Evolutionary conservation across 208 protist genomes (phyloP), one percentile per base, ranked within the genome.

Genomic region (Angomonas deanei): DNA sequence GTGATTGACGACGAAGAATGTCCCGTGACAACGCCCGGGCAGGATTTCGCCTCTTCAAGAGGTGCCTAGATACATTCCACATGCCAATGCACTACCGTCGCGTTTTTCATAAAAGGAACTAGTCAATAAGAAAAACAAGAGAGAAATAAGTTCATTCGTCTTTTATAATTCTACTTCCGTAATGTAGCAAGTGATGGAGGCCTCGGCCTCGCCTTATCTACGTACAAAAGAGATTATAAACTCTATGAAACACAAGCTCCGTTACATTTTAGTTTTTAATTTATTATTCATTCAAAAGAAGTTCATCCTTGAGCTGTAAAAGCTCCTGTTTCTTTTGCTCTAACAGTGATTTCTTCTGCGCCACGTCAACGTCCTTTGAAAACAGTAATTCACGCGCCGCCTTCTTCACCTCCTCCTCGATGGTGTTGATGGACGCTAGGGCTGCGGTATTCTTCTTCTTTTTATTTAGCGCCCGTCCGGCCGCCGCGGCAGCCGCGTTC

Each of bases 381-480:
- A 65, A 74, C 26, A 88, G 59, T 11, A 84, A 56, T 42, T 73
- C 74, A 0, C 58, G 31, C 2, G 71, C 66, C 13, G 66, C 59
- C 19, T 53, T 31, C 26, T 38, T 17, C 28, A 80, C 64, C 33
- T 88, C 81, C 5, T 72, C 42, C 1, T 70, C 64, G 31, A 81
- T 65, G 55, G 75, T 74, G n/a, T 62, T 64, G 47, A 88, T 56
- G 31, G 58, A 11, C 1, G 58, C 26, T 1, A 59, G 34, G n/a
- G 63, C 4, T 6, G 39, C 57, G 8, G 38, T 39, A 17, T 61
- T 23, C 15, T 24, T 42, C 50, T 63, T 71, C 28, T 33, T 36
- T 21, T 48, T 36, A 73, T n/a, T n/a, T n/a, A n/a, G n/a, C n/a
- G n/a, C 23, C 39, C 50, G 38, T 10, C 50, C 27, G 23, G 68